Percentiles rank a stretch among this genome's conserved stretches.
Evolutionary conservation across 768 basidiomycete species (phyloP).

Genomic region (Termitomyces sp.): DNA sequence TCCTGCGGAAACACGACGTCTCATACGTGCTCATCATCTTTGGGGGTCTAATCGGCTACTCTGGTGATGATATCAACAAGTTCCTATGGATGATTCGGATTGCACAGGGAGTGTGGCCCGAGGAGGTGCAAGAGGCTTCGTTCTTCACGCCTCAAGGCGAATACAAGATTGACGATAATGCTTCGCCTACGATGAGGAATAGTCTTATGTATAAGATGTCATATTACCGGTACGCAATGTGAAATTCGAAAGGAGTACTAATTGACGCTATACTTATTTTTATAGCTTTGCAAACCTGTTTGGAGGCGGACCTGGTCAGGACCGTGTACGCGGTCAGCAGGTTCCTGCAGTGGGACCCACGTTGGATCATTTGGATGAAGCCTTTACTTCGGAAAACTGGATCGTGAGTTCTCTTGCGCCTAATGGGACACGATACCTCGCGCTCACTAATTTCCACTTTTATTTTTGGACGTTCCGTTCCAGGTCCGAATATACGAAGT

Average conservation of each 20-base stretch:
- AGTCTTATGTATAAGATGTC: conserved; percentile 99
- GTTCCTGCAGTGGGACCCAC: conserved; percentile 75
- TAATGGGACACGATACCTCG: background rate
- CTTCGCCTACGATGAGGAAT: conserved; percentile 85
- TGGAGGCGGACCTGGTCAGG: conserved; percentile 62
- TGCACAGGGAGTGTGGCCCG: conserved; percentile 95
- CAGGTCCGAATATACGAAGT: conserved; percentile 92
- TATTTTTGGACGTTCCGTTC: background rate
- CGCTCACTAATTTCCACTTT: conserved; percentile 4
- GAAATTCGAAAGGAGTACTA: background rate
- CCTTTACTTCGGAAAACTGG: conserved; percentile 99
- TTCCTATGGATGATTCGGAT: conserved; percentile 99
- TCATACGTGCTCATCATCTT: conserved; percentile 98
- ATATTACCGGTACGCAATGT: conserved; percentile 69
- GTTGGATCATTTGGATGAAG: conserved; percentile 92
- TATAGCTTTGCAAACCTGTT: conserved; percentile 82
- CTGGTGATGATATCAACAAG: conserved; percentile 99
- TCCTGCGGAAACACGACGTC: conserved; percentile 95
- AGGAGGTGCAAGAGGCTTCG: conserved; percentile 92
- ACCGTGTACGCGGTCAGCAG: conserved; percentile 86
- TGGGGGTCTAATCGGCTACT: conserved; percentile 93
- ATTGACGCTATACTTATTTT: background rate
- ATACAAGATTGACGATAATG: conserved; percentile 85
- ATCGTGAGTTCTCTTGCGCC: conserved; percentile 54
- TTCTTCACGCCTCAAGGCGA: conserved; percentile 93